Evolutionary conservation across 176 grass and related monocot species (phyloP), one percentile per base, ranked within the genome.

Genomic region (Oryza australiensis): DNA sequence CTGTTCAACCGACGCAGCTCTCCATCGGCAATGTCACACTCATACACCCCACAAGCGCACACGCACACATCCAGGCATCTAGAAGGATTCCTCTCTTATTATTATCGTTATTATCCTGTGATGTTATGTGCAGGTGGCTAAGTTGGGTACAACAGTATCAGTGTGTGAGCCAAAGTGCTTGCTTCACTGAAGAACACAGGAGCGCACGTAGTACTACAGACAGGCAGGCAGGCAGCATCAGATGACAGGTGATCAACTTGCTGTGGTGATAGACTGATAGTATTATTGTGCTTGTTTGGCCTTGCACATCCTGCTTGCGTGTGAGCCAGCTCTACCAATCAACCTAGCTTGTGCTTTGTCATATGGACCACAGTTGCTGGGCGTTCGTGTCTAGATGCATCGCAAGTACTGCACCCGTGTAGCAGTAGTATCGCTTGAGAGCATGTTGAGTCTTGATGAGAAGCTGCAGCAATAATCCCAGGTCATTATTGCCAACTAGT

Each of bases 61-160:
- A 38, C 7, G 9, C 72, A 79, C 22, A 74, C 55, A 77, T 66
- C 51, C 51, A 55, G 73, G 59, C 73, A 73, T 86, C 87, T 82
- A 86, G 72, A 89, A 86, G 73, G 73, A 67, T 72, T 81, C 20
- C 22, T 64, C 22, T 28, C 15, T 8, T 5, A 9, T 22, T 53
- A 7, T 53, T 53, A 22, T 53, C 3, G 5, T 14, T 53, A 53
- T 53, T 53, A 53, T 53, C 15, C 5, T 18, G 3, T 45, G 42
- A 45, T 45, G 7, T 34, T 60, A 41, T 15, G 13, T 38, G 63
- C 28, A 49, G 1, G 4, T 67, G 5, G 63, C 68, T 69, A 22
- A 40, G 45, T 28, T 64, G 12, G 49, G 79, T 51, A 23, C 38
- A 64, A 68, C 48, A 30, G 70, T 10, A 20, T 13, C 12, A 55